Conservation (phyloP, 108 stramenopile species). For the Stephanodiscus minutulus region DNA sequence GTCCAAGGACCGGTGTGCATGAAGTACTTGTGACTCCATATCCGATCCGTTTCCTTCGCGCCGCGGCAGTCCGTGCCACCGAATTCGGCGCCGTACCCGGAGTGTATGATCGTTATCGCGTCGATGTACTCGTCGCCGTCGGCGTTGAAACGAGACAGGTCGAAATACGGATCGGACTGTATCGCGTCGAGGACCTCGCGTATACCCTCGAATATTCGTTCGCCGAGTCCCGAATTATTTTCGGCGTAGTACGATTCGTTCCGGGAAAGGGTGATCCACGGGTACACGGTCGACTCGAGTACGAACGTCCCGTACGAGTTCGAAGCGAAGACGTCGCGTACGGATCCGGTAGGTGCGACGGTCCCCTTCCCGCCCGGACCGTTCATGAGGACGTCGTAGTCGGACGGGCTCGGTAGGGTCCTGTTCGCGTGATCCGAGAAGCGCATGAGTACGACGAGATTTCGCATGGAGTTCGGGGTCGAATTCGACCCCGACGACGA, state of each 20-base stretch:
- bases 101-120: conserved; percentile 45
- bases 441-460: conserved; percentile 57
- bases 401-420: conserved; percentile 37
- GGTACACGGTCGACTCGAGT: conserved; percentile 41
- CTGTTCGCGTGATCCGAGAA: conserved; percentile 61
- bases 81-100: conserved; percentile 51
- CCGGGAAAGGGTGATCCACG: conserved; percentile 44
- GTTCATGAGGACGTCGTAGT: conserved; percentile 50
- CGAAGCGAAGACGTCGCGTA: conserved; percentile 29
- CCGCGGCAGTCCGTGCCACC: conserved; percentile 43
- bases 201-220: conserved; percentile 22
- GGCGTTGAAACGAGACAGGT: conserved; percentile 29
- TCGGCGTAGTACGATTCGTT: conserved; percentile 51
- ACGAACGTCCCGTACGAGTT: conserved; percentile 48
- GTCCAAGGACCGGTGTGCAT: conserved; percentile 33
- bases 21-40: conserved; percentile 44
- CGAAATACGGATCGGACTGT: conserved; percentile 31
- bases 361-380: conserved; percentile 29
- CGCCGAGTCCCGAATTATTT: conserved; percentile 30
- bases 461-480: conserved; percentile 12
- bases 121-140: conserved; percentile 39
- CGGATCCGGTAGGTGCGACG: conserved; percentile 49
- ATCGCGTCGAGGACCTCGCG: conserved; percentile 29
- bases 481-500: conserved; percentile 20
- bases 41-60: conserved; percentile 9